These are phyloP conservation scores for Gymnopilus dilepis DNA, from an alignment of 768 basidiomycete genomes.

Conservation along the genomic window DNA sequence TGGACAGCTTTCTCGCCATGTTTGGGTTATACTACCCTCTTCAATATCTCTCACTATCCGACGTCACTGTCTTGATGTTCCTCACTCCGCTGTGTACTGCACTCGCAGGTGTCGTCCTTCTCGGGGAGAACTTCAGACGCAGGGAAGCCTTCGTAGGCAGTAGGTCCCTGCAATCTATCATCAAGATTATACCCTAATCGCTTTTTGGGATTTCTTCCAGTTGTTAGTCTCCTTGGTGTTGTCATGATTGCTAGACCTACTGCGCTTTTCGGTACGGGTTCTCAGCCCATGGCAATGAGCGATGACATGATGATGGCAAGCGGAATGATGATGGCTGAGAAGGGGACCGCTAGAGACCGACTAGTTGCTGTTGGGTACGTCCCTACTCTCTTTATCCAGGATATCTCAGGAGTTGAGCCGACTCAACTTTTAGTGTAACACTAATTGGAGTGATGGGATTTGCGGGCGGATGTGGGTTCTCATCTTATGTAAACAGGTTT, in stretches of 20 bases:
- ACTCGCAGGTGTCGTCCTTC: constrained; percentile 57
- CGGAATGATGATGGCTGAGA: constrained; percentile 29
- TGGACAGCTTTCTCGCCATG: constrained; percentile 67
- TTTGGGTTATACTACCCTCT: constrained; percentile 71
- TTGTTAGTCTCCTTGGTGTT: constrained; percentile 75
- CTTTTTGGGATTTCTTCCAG: constrained; percentile 37
- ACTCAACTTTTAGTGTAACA: constrained; percentile 46
- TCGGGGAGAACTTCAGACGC: constrained; percentile 60
- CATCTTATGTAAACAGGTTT: neutral
- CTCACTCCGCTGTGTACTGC: constrained; percentile 69
- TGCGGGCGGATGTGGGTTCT: constrained; percentile 68
- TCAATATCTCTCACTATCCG: constrained; percentile 76
- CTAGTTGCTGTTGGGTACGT: constrained; percentile 46
- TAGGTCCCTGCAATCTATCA: constrained; percentile 27
- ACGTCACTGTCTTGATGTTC: constrained; percentile 79
- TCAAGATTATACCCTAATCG: neutral
- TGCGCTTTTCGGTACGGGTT: constrained; percentile 62
- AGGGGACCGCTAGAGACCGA: constrained; percentile 42
- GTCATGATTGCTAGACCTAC: constrained; percentile 81
- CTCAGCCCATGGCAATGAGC: constrained; percentile 1
- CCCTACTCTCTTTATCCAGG: neutral
- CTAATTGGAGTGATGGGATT: constrained; percentile 66
- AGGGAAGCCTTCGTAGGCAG: constrained; percentile 56
- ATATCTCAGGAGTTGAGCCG: neutral
- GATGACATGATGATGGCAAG: constrained; percentile 5